Evolutionary conservation across 768 basidiomycete species (phyloP), one percentile per base, ranked within the genome.

Genomic region (Auriscalpium vulgare): DNA sequence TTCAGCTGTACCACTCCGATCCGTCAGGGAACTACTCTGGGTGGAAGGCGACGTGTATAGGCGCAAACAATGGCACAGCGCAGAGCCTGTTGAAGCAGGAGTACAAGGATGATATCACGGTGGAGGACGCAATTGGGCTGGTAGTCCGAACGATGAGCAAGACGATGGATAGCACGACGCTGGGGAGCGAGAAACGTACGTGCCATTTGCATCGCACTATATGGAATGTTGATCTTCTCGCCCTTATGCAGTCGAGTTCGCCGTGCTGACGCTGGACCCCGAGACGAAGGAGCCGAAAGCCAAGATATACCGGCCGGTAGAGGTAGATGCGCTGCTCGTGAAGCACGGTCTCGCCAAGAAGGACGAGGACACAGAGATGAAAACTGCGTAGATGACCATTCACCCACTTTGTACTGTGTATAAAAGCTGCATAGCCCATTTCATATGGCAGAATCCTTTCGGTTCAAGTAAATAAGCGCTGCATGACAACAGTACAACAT

Each of bases 11-110:
- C 76, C 94, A 97, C 70, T 94, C 92, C 8, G 97, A 98, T 68
- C 97, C 95, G 2, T 95, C 93, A 47, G 97, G 97, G 10, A 99
- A 98, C 73, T 99, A 97, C 72, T 90, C 88, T 0, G 95, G 95
- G 11, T 97, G 95, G 88, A 98, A 97, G 72, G 97, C 95, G 45
- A 97, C 95, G 11, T 97, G 92, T 70, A 92, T 99, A 63, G 95
- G 97, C n/a, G 91, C 95, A 8, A 99, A 98, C 75, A 97, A 90
- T 69, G 90, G 93, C 43, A 97, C 94, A 0, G 95, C 95, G 17
- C 91, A 95, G 71, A 92, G 89, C 64, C 74, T 98, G 60, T 74
- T 99, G 62, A 95, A 97, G 75, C 95, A 99, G 72, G 97, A 99
- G 70, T 98, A 97, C 74, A 95, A 97, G 70, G 97, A 98, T 62